A percentile compares a stretch with the other conserved stretches of the same genome.
Evolutionary conservation across 2,329 filamentous ascomycete species (phyloP).

Genomic region (Cadophora gregata): DNA sequence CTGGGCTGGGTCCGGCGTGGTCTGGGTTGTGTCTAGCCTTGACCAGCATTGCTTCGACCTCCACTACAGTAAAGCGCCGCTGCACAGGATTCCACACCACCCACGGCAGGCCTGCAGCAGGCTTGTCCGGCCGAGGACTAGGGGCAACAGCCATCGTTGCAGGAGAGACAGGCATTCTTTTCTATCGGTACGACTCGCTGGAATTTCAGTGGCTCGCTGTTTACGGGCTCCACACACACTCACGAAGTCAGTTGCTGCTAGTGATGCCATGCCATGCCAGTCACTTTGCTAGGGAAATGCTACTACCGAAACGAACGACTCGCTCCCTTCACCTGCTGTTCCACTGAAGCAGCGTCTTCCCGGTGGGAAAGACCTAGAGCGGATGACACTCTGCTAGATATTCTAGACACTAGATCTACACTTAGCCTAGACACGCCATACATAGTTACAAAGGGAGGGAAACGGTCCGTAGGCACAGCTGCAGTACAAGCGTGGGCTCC

Average conservation of each 20-base stretch:
- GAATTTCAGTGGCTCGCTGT: constrained; percentile 1
- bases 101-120: constrained; percentile 11
- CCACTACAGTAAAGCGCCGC: constrained; percentile 14
- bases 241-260: not conserved
- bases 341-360: not conserved
- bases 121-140: constrained; percentile 3
- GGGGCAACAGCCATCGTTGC: not conserved
- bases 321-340: not conserved
- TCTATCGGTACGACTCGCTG: constrained; percentile 20
- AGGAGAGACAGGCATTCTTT: constrained; percentile 11
- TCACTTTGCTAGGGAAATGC: not conserved
- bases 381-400: not conserved
- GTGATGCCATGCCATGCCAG: not conserved
- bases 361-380: not conserved
- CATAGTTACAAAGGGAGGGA: constrained; percentile 1
- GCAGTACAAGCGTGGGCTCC: constrained; percentile 3
- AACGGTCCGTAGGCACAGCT: constrained; percentile 12
- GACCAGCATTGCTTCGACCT: constrained; percentile 6
- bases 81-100: constrained; percentile 3
- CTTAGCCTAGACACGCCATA: constrained; percentile 1
- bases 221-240: constrained; percentile 17
- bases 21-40: constrained; percentile 12
- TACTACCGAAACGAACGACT: constrained; percentile 20
- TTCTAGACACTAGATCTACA: not conserved
- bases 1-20: constrained; percentile 10